Base-by-base conservation (phyloP, 169 alveolate species). In the Theileria parva region DNA sequence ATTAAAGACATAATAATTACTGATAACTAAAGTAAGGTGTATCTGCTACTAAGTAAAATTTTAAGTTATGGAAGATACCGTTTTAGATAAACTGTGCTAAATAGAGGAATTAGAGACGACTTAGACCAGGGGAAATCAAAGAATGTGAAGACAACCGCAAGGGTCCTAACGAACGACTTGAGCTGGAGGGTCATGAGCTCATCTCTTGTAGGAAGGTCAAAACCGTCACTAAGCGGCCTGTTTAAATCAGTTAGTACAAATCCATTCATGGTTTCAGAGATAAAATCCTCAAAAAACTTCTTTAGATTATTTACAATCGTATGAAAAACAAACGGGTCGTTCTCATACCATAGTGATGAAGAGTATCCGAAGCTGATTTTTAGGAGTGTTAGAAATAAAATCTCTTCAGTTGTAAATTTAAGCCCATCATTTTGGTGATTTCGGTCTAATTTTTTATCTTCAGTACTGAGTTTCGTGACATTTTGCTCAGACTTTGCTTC, bases 101-200 rank as follows among this genome's bases (percentile, higher is more conserved):
- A 85, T n/a, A 89, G 73, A 48, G 89, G 84, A 65, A 85, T 92
- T 8, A 89, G 86, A 12, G 79, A 39, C n/a, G 88, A 81, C 30
- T 66, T 86, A 28, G 94, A 91, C 94, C 94, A 89, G 9, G 79
- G 80, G 21, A 86, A 71, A 21, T 81, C 59, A n/a, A 74, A 79
- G 61, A 89, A 89, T n/a, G 70, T 34, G 59, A 76, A 79, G 7
- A 89, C 84, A 27, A 86, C 81, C 0, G 88, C 83, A 17, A 89
- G 74, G 17, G 89, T 74, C 32, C 91, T 83, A 34, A 79, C 89
- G 59, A 83, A 89, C 30, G 94, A 91, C 15, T 66, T 76, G 63
- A 84, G 65, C 65, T 89, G 87, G 12, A 86, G 66, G 28, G 72
- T 34, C 53, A 78, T 69, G 21, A 89, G 69, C 64, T 86, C 87